Evolutionary conservation across 192 early-diverging fungal genomes (phyloP).

Genomic region (Cetraspora pellucida): DNA sequence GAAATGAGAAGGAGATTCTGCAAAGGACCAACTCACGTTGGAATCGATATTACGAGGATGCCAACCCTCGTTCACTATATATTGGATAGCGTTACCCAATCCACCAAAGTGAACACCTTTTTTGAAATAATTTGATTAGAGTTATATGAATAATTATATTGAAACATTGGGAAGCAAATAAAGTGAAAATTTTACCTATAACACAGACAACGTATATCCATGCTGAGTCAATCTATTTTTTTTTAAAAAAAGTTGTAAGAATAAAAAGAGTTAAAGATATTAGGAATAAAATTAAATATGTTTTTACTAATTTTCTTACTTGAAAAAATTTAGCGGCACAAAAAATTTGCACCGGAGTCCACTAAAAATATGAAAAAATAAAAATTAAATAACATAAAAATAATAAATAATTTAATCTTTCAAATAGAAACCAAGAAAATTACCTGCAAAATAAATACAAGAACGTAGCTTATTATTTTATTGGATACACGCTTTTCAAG

Average conservation of each 20-base stretch:
- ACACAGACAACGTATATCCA: not conserved
- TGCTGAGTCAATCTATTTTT: slow-evolving; percentile 4
- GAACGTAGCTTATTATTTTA: not conserved
- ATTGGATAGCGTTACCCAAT: slow-evolving; percentile 1
- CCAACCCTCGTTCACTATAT: not conserved
- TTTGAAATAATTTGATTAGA: not conserved
- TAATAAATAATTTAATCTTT: not conserved
- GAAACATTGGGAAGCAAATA: not conserved
- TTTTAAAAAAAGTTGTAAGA: not conserved
- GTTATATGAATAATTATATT: not conserved
- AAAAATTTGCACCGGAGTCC: not conserved
- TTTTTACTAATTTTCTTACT: not conserved
- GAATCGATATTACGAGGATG: no score
- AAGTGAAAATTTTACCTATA: not conserved
- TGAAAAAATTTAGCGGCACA: not conserved
- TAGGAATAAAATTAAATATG: not conserved
- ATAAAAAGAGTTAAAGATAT: not conserved
- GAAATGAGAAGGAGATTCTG: no score
- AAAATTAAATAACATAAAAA: not conserved
- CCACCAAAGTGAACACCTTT: not conserved
- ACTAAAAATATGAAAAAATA: not conserved
- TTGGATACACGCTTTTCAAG: not conserved
- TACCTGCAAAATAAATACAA: slow-evolving; percentile 1
- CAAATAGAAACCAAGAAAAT: not conserved
- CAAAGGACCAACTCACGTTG: no score